These are phyloP conservation scores for Rhizophora apiculata DNA, from an alignment of 345 rosid species.

Conservation along the genomic window DNA sequence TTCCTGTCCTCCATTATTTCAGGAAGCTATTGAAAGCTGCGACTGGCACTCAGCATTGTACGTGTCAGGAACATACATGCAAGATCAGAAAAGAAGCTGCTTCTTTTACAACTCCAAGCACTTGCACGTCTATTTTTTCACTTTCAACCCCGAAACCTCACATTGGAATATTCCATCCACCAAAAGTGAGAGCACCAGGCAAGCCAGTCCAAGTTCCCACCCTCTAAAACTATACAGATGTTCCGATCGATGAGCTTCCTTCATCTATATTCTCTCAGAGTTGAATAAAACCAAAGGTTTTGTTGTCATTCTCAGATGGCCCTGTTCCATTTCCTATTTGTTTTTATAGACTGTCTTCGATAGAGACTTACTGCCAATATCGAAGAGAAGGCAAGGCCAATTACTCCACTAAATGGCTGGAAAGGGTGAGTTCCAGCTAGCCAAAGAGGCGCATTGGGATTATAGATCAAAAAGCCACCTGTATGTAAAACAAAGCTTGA, in stretches of 20 bases:
- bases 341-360: constrained; percentile 43
- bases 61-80: no score
- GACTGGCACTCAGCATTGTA: no score
- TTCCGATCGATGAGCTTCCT: neutral
- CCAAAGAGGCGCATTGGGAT: constrained; percentile 51
- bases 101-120: no score
- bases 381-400: constrained; percentile 57
- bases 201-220: neutral
- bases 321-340: constrained; percentile 7
- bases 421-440: constrained; percentile 57
- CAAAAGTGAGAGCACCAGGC: neutral
- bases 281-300: neutral
- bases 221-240: neutral
- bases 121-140: no score
- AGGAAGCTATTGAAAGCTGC: no score
- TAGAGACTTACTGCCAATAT: constrained; percentile 53
- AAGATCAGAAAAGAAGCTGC: no score
- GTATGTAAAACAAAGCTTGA: constrained; percentile 58
- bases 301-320: constrained; percentile 3
- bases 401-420: constrained; percentile 77
- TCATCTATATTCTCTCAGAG: neutral
- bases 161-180: no score
- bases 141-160: no score
- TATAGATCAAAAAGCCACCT: constrained; percentile 56
- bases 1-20: neutral